Percentiles rank a stretch among this genome's conserved stretches.
These are phyloP conservation scores for Oxytropis ochrocephala DNA, from an alignment of 306 rosid species.

Conservation along the genomic window DNA sequence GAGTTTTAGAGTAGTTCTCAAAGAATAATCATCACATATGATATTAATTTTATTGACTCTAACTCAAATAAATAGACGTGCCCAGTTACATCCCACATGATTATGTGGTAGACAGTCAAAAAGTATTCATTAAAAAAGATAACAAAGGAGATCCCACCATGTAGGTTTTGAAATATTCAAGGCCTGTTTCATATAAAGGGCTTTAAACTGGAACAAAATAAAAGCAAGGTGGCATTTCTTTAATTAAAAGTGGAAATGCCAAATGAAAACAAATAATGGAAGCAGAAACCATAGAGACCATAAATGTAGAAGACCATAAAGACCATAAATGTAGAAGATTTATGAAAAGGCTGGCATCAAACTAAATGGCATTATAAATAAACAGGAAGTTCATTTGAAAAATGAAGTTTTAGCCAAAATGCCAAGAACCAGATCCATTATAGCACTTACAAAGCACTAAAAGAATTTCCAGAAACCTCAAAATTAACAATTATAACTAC, in stretches of 20 bases:
- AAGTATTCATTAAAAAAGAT: neutral
- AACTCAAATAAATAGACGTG: neutral
- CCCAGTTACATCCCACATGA: neutral
- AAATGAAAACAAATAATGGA: neutral
- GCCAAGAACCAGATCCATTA: neutral
- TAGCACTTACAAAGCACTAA: neutral
- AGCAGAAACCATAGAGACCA: neutral
- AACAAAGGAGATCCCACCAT: neutral
- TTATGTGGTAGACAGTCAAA: neutral
- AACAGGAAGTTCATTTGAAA: neutral
- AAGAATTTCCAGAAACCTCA: neutral
- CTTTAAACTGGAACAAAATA: neutral
- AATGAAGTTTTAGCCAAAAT: neutral
- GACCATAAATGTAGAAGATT: neutral
- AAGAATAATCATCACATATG: neutral
- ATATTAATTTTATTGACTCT: neutral
- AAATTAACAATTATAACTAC: neutral
- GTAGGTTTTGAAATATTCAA: neutral
- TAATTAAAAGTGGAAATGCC: neutral
- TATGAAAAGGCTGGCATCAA: neutral
- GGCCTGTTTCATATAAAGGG: neutral
- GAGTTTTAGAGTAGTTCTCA: neutral
- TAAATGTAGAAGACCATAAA: neutral
- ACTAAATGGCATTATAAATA: neutral
- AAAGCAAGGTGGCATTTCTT: neutral